Percentiles rank a stretch among this genome's conserved stretches.
Conservation (phyloP, 805 yeast species). For the Yamadazyma olivae region DNA sequence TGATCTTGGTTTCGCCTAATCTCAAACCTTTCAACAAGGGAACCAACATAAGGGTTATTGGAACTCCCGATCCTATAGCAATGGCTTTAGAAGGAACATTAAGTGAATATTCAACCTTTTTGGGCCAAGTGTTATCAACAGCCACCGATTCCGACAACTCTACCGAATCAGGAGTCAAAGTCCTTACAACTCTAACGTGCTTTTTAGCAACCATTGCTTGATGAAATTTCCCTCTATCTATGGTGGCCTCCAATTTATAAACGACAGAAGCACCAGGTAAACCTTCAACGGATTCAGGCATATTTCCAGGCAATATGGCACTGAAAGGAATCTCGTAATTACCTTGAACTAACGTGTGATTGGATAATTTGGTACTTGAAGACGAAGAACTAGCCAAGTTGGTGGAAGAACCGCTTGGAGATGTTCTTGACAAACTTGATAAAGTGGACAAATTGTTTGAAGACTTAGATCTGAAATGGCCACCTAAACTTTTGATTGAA, state of each 20-base stretch:
- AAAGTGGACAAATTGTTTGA: conserved; percentile 20
- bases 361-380: conserved; percentile 2
- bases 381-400: conserved; percentile 8
- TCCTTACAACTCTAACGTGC: conserved; percentile 78
- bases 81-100: conserved; percentile 85
- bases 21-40: conserved; percentile 80
- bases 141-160: conserved; percentile 90
- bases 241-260: conserved; percentile 71
- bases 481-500: conserved; percentile 39
- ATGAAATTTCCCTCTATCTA: conserved; percentile 80
- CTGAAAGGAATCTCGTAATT: conserved; percentile 90
- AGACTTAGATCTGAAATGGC: conserved; percentile 33
- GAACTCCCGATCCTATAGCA: conserved; percentile 80
- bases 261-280: conserved; percentile 72
- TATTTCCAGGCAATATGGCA: conserved; percentile 76
- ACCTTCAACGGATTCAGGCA: conserved; percentile 89
- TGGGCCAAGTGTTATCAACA: conserved; percentile 94
- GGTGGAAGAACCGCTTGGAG: conserved; percentile 11
- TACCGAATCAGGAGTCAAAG: conserved; percentile 80
- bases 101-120: conserved; percentile 85
- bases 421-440: conserved; percentile 1
- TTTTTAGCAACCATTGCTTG: conserved; percentile 62
- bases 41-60: conserved; percentile 65
- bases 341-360: conserved; percentile 59
- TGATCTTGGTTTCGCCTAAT: conserved; percentile 69